Conservation (phyloP, 1,139 yeast species). For the Blastobotrys raffinosifermentans region DNA sequence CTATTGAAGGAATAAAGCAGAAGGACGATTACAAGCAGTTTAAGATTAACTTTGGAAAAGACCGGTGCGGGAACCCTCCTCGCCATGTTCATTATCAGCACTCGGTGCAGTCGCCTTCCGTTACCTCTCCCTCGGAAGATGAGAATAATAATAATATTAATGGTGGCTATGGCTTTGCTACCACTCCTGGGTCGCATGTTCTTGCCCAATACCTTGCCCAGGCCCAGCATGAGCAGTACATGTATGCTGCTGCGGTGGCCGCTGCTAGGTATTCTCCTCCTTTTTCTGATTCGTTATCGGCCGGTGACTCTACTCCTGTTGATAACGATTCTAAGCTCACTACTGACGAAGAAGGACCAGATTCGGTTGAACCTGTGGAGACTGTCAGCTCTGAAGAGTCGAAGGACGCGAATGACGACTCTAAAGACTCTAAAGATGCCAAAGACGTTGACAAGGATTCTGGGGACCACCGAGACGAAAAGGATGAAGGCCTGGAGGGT, state of each 20-base stretch:
- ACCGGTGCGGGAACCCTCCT: constrained; percentile 85
- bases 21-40: constrained; percentile 44
- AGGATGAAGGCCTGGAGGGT: too few relatives aligned
- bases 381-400: too few relatives aligned
- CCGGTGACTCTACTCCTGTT: too few relatives aligned
- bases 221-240: constrained; percentile 54
- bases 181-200: constrained; percentile 55
- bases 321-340: too few relatives aligned
- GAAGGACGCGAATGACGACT: too few relatives aligned
- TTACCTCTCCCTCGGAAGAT: constrained; percentile 4
- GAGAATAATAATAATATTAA: constrained; percentile 5
- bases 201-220: constrained; percentile 75
- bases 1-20: constrained; percentile 61
- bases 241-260: constrained; percentile 46
- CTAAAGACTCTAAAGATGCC: too few relatives aligned
- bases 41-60: constrained; percentile 85
- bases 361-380: too few relatives aligned
- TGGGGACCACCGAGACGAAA: neutral
- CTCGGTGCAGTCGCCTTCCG: constrained; percentile 4
- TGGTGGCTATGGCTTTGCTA: constrained; percentile 7
- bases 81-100: constrained; percentile 19
- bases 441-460: constrained; percentile 8
- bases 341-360: too few relatives aligned
- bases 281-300: too few relatives aligned
- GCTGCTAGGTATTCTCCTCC: constrained; percentile 1